Base-by-base conservation (phyloP, 2,329 filamentous ascomycete genomes). In the Hansfordia pulvinata region DNA sequence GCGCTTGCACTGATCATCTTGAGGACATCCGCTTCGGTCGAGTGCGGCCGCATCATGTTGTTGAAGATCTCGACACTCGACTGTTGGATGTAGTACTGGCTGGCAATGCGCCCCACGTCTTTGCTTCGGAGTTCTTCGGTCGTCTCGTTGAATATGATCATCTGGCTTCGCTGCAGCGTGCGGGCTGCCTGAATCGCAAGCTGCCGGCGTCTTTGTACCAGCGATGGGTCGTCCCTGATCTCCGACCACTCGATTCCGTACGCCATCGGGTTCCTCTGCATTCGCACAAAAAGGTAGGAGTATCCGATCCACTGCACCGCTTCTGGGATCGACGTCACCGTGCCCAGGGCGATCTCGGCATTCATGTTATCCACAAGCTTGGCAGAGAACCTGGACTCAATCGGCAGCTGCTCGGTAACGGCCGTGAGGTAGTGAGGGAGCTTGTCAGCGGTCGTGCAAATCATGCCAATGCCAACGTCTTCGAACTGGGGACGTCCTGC, bases 291-390 rank as follows among this genome's bases (percentile, higher is more conserved):
- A 1, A 98, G 64, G 45, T 96, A 98, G 0, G 88, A 94, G 49
- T 98, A 98, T 10, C 92, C 88, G 17, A 98, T 77, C 90, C 90
- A 98, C 37, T 92, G 83, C 2, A 94, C 86, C 0, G 83, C 90
- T 56, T 98, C 92, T 3, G 77, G 64, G 2, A 98, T 80, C 1
- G 88, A 93, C 0, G 88, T 96, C 11, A 98, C 92, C 0, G 92
- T 98, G 1, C 90, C 90, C 7, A 98, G 56, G 0, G 85, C 72
- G 35, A 98, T 85, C 48, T 98, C 90, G 1, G 90, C 90, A 39
- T 98, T 98, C 32, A 98, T 56, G 38, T 98, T 98, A 50, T 98
- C 90, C 2, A 98, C 86, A 8, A 98, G 61, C 51, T 92, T 92
- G 17, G 81, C 69, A 2, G 86, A 94, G 46, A 98, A 94, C 32